Evolutionary conservation across 2,329 filamentous ascomycete genomes (phyloP), one percentile per base, ranked within the genome.

Genomic region (Botrytis sinoallii): DNA sequence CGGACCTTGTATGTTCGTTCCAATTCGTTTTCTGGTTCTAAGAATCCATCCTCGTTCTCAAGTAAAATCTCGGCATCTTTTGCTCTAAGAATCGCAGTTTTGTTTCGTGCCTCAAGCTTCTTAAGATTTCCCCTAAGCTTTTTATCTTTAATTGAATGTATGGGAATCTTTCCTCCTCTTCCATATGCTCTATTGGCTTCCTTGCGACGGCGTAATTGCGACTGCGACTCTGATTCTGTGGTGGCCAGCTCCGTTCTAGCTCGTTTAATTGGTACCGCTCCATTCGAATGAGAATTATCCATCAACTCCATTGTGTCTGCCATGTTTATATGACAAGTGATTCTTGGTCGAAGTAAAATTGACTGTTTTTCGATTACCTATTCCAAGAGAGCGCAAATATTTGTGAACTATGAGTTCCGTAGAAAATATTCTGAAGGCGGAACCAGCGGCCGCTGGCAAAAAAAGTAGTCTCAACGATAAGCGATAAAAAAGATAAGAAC

Each of bases 11-110:
- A 98, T 32, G 96, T 99, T 81, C 91, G 87, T 83, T 99, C 96
- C 75, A 99, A 86, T 81, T 95, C 95, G 40, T 88, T 88, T 82
- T 99, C 96, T 1, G 95, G 88, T 83, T 98, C 93, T 73, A 99
- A 85, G 79, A 97, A 97, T 10, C 96, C 96, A 18, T 88, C 85
- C 10, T 91, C 89, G 82, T 97, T 93, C 83, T 98, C 95, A 72
- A 97, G 88, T 78, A 99, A 85, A 73, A 99, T 96, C 84, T 99
- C 96, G 35, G 95, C 94, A 86, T 98, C 95, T 83, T 97, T 97
- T 25, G 96, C 94, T 82, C 93, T 91, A 52, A 97, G 83, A 0
- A 92, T 86, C 1, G 95, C 95, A 78, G 92, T 88, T 79, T 94
- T 89, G 83, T 94, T 95, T 82, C 96, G 96, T 74, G 85, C 85